phyloP scores from a whole-genome alignment of 352 stramenopile species.

The Phytophthora hibernalis region DNA sequence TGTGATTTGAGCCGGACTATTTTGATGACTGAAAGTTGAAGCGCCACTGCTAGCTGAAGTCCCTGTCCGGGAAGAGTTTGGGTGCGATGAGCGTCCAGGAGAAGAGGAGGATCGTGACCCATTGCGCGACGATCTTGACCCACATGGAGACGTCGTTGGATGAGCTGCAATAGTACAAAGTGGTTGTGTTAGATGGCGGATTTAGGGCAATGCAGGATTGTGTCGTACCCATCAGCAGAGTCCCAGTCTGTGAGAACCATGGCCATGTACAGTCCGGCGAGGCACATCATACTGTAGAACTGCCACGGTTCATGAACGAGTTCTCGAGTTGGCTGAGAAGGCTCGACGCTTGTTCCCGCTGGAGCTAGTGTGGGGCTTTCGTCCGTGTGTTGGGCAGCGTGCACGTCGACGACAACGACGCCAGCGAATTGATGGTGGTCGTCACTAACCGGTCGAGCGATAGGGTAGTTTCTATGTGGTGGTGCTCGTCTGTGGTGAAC shows the following conservation, averaged over 20 bases:
- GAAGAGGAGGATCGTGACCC: slow-evolving; percentile 94
- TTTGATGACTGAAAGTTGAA: slow-evolving; percentile 19
- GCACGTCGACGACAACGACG: slow-evolving; percentile 67
- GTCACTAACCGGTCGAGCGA: not conserved
- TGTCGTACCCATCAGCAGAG: slow-evolving; percentile 69
- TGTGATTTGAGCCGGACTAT: slow-evolving; percentile 12
- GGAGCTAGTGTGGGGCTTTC: slow-evolving; percentile 1
- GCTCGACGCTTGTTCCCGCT: slow-evolving; percentile 57
- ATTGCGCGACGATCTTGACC: slow-evolving; percentile 95
- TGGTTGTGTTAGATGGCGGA: not conserved
- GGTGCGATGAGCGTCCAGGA: slow-evolving; percentile 95
- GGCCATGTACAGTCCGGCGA: slow-evolving; percentile 93
- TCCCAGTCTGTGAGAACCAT: slow-evolving; percentile 97
- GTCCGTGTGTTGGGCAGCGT: slow-evolving; percentile 8
- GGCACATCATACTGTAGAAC: slow-evolving; percentile 93
- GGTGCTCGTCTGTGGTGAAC: slow-evolving; percentile 38
- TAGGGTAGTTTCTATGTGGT: not conserved
- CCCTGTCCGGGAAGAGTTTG: slow-evolving; percentile 93
- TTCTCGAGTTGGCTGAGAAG: slow-evolving; percentile 39
- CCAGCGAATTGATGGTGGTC: slow-evolving; percentile 24
- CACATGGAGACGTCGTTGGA: slow-evolving; percentile 93
- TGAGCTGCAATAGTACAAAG: slow-evolving; percentile 17
- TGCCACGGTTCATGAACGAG: slow-evolving; percentile 88
- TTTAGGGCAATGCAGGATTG: not conserved
- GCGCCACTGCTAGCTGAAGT: slow-evolving; percentile 70